Evolutionary conservation across 192 early-diverging fungal genomes (phyloP).

Genomic region (Pilaira anomala): DNA sequence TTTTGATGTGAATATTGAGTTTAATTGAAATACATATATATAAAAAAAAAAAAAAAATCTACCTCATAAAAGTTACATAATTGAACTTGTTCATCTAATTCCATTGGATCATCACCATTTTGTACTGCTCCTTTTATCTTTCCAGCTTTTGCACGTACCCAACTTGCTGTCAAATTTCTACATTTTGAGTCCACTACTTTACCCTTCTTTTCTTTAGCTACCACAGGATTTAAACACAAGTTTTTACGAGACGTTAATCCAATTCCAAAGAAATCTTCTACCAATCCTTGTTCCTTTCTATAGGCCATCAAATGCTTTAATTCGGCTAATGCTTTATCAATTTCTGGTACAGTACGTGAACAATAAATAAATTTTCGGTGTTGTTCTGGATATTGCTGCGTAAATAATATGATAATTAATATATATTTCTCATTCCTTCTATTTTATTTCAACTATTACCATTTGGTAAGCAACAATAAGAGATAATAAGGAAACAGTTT

Average conservation of each 20-base stretch:
- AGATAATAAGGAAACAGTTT: slow-evolving; percentile 93
- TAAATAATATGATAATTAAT: too few species aligned
- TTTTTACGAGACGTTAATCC: slow-evolving; percentile 94
- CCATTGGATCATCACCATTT: slow-evolving; percentile 13
- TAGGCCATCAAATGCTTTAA: slow-evolving; percentile 89
- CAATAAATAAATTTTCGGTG: slow-evolving; percentile 98
- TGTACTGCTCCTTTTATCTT: slow-evolving; percentile 27
- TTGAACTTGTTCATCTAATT: slow-evolving; percentile 39
- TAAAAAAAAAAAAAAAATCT: neutral
- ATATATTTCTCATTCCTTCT: neutral
- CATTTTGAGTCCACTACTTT: slow-evolving; percentile 88
- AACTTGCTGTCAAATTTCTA: slow-evolving; percentile 88
- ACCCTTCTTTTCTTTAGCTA: slow-evolving; percentile 85
- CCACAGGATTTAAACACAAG: slow-evolving; percentile 87
- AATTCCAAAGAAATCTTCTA: slow-evolving; percentile 84
- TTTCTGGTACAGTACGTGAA: slow-evolving; percentile 99
- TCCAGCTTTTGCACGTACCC: slow-evolving; percentile 68
- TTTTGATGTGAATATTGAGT: too few species aligned
- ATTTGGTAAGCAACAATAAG: slow-evolving; percentile 95
- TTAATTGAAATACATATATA: too few species aligned
- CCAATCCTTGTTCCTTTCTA: slow-evolving; percentile 60
- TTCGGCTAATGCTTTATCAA: slow-evolving; percentile 98
- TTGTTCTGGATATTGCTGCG: slow-evolving; percentile 77
- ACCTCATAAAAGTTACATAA: slow-evolving; percentile 83
- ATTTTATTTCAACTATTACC: slow-evolving; percentile 41